A percentile compares a stretch with the other conserved stretches of the same genome.
Evolutionary conservation across 2,329 filamentous ascomycete species (phyloP).

Genomic region (Immersiporthe knoxdaviesiana): DNA sequence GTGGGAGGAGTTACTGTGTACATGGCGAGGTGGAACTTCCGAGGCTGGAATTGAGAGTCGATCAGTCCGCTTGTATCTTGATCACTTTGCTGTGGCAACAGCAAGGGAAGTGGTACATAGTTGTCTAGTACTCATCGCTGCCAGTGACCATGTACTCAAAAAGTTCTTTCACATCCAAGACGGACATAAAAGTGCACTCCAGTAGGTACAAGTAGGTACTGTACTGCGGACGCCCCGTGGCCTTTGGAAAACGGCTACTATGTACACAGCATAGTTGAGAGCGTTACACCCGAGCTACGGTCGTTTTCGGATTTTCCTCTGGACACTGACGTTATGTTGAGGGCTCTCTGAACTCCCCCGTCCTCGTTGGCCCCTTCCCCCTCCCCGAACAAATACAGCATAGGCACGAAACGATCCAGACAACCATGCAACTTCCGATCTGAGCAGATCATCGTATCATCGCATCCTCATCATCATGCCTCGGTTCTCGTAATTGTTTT

Average conservation of each 20-base stretch:
- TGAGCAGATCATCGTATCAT: slow-evolving; percentile 2
- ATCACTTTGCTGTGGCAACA: background rate
- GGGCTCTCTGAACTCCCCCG: no score
- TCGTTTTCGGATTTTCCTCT: background rate
- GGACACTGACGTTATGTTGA: slow-evolving; percentile 1
- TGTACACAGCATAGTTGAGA: background rate
- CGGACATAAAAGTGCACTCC: background rate
- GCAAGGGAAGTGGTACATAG: background rate
- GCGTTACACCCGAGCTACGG: background rate
- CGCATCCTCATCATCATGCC: background rate
- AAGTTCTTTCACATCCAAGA: background rate
- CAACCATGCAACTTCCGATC: background rate
- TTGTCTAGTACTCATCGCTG: background rate
- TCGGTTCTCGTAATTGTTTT: background rate
- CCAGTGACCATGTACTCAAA: background rate
- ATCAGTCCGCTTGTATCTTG: background rate
- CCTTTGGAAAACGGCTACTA: background rate
- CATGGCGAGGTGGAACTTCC: slow-evolving; percentile 1
- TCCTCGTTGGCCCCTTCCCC: background rate
- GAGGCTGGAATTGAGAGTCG: background rate
- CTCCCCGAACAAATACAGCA: background rate
- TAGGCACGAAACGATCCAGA: background rate
- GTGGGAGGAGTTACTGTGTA: background rate
- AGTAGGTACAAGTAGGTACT: no score
- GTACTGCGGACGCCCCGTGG: background rate